These are phyloP conservation scores for Salix purpurea DNA, from an alignment of 345 rosid genomes.

Conservation along the genomic window DNA sequence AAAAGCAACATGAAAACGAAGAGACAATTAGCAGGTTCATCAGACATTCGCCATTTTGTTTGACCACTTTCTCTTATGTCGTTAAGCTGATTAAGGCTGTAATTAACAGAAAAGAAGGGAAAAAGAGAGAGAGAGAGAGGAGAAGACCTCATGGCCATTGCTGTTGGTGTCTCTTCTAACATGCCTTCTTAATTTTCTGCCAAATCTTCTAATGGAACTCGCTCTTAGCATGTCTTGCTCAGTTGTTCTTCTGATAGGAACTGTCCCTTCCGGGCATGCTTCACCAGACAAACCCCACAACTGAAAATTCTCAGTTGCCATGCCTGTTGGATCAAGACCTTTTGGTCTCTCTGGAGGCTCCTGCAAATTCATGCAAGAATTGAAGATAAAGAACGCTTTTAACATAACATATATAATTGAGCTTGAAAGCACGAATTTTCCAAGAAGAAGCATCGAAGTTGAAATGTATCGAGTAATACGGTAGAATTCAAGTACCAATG, in stretches of 20 bases:
- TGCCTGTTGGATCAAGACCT: slow-evolving; percentile 32
- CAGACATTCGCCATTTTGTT: slow-evolving; percentile 26
- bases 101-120: not conserved
- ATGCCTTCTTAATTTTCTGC: slow-evolving; percentile 54
- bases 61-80: slow-evolving; percentile 30
- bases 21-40: slow-evolving; percentile 9
- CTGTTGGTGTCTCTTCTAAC: slow-evolving; percentile 71
- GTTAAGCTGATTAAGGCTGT: slow-evolving; percentile 18
- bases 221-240: slow-evolving; percentile 84
- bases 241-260: slow-evolving; percentile 89
- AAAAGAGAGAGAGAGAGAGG: not conserved
- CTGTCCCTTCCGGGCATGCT: slow-evolving; percentile 81
- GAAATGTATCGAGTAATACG: not conserved
- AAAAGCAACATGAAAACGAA: slow-evolving; percentile 18
- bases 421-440: not conserved
- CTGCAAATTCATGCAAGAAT: slow-evolving; percentile 30
- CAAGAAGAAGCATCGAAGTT: not conserved
- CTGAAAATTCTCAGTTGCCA: slow-evolving; percentile 50
- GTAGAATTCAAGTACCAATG: slow-evolving; percentile 45
- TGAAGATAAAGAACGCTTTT: not conserved
- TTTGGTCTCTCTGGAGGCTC: slow-evolving; percentile 70
- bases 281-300: slow-evolving; percentile 73
- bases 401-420: not conserved
- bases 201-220: slow-evolving; percentile 56
- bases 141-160: slow-evolving; percentile 83